Conservation (phyloP, 805 yeast genomes). For the Metschnikowia kofuensis region DNA sequence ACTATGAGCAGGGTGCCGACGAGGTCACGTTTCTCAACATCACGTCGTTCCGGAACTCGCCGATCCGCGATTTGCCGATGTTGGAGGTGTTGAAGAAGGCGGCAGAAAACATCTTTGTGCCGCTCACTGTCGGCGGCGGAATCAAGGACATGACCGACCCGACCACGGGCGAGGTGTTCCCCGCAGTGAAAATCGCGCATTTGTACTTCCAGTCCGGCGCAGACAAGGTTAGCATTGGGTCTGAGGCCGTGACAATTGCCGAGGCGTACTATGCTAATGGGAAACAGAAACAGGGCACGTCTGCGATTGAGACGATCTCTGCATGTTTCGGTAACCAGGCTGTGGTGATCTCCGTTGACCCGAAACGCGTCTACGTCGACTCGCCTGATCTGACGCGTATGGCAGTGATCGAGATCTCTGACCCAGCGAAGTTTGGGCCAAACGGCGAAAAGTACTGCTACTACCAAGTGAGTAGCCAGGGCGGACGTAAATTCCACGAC, state of each 20-base stretch:
- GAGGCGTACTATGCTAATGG: conserved; percentile 69
- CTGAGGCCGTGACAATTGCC: conserved; percentile 93
- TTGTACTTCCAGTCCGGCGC: conserved; percentile 96
- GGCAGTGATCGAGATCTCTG: conserved; percentile 58
- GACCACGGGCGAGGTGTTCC: conserved; percentile 62
- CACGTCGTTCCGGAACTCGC: conserved; percentile 94
- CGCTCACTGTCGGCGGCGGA: conserved; percentile 98
- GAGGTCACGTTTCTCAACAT: conserved; percentile 93
- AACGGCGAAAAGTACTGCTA: conserved; percentile 85
- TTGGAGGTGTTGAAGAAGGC: conserved; percentile 78
- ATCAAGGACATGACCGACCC: conserved; percentile 89
- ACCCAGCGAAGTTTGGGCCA: conserved; percentile 61
- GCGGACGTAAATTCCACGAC: conserved; percentile 86
- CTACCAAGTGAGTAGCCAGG: conserved; percentile 94
- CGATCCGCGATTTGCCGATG: conserved; percentile 93
- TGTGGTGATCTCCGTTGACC: conserved; percentile 97
- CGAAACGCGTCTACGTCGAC: conserved; percentile 77
- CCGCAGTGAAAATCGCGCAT: conserved; percentile 89
- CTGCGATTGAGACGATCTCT: conserved; percentile 93
- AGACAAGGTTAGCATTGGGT: conserved; percentile 96
- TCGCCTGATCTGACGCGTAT: conserved; percentile 60
- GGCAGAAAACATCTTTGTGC: conserved; percentile 91
- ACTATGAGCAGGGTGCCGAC: conserved; percentile 94
- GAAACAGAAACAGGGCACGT: conserved; percentile 58
- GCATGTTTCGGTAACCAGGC: conserved; percentile 94